Conservation (phyloP, 495 filamentous ascomycete species). For the Tuber umbilicatum region DNA sequence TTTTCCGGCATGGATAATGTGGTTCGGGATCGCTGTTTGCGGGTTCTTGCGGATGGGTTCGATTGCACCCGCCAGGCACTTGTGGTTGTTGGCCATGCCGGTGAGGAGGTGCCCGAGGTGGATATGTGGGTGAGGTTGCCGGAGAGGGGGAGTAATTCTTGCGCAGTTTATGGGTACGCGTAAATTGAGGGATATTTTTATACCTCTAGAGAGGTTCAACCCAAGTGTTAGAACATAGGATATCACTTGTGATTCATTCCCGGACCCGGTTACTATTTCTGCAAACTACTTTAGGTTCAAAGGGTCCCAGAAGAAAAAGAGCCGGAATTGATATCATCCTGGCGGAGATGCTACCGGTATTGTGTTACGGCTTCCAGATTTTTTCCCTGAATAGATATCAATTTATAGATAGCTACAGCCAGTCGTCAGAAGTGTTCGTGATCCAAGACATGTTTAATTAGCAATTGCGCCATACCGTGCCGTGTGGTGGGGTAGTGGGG, state of each 20-base stretch:
- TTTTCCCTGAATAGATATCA: background rate
- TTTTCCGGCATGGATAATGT: slow-evolving; percentile 81
- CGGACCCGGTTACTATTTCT: background rate
- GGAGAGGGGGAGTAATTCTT: slow-evolving; percentile 25
- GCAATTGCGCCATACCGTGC: no score
- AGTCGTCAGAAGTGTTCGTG: no score
- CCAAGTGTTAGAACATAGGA: background rate
- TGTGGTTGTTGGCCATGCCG: slow-evolving; percentile 80
- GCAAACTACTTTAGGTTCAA: background rate
- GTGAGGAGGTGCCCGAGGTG: slow-evolving; percentile 79
- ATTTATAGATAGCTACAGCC: background rate
- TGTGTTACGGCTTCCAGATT: background rate
- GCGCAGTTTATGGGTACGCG: slow-evolving; percentile 28
- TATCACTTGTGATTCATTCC: background rate
- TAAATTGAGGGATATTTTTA: background rate
- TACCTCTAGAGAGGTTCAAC: background rate
- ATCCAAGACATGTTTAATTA: no score
- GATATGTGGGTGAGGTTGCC: slow-evolving; percentile 60
- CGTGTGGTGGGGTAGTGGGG: no score
- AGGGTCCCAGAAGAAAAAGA: background rate
- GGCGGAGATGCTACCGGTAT: background rate
- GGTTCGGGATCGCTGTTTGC: slow-evolving; percentile 74
- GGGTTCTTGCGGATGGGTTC: slow-evolving; percentile 59
- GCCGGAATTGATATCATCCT: no score
- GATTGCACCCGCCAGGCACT: slow-evolving; percentile 59